Conservation (phyloP, 768 basidiomycete genomes). For the Paxillus ammoniavirescens region DNA sequence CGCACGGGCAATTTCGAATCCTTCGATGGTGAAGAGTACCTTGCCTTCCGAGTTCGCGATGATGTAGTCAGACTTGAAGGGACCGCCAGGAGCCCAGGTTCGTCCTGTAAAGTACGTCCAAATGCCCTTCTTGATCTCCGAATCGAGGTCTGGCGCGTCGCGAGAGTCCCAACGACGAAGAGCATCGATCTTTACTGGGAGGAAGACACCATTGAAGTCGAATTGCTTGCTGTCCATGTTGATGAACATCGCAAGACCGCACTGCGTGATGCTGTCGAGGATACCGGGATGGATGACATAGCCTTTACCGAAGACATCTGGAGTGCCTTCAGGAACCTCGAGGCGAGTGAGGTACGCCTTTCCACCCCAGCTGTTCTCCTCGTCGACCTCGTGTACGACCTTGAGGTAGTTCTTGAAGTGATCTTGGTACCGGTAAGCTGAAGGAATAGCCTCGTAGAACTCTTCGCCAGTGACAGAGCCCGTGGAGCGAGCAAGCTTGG, state of each 20-base stretch:
- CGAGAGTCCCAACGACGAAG: constrained; percentile 30
- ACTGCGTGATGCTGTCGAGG: constrained; percentile 32
- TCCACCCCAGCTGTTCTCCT: constrained; percentile 24
- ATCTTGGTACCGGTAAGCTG: constrained; percentile 20
- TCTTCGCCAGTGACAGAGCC: constrained; percentile 17
- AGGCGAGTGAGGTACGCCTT: constrained; percentile 29
- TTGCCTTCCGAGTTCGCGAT: constrained; percentile 28
- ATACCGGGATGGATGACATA: constrained; percentile 34
- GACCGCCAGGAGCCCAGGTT: constrained; percentile 23
- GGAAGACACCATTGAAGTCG: constrained; percentile 31
- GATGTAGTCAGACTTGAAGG: constrained; percentile 27
- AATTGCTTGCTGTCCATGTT: constrained; percentile 30
- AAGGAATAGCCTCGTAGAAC: constrained; percentile 17
- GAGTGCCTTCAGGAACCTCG: constrained; percentile 19
- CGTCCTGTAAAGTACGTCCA: constrained; percentile 28
- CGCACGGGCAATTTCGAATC: constrained; percentile 33
- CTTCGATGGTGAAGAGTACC: constrained; percentile 32
- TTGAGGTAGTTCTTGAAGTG: constrained; percentile 30
- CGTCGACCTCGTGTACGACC: constrained; percentile 26
- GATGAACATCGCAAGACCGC: constrained; percentile 30
- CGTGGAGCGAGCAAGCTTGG: constrained; percentile 19
- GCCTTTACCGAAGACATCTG: constrained; percentile 28
- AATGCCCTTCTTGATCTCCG: constrained; percentile 27
- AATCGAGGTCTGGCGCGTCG: constrained; percentile 22
- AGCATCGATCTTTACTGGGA: constrained; percentile 30